A percentile compares a stretch with the other conserved stretches of the same genome.
phyloP scores from a whole-genome alignment of 1,139 yeast species.

The Lodderomyces beijingensis region DNA sequence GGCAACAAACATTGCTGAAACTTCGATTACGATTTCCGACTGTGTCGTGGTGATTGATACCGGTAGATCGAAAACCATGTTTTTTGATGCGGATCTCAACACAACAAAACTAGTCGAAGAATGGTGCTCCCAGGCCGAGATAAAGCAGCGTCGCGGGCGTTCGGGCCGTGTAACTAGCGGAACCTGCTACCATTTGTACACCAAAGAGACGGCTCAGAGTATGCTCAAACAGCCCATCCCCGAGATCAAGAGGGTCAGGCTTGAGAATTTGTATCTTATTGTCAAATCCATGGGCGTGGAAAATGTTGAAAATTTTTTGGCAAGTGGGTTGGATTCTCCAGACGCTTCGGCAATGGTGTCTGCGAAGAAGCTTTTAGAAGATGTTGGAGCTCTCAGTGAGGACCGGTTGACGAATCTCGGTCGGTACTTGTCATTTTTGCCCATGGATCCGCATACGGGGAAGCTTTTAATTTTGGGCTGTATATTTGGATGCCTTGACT shows the following conservation, averaged over 20 bases:
- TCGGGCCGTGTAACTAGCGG: slow-evolving; percentile 95
- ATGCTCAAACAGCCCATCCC: slow-evolving; percentile 81
- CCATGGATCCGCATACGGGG: slow-evolving; percentile 84
- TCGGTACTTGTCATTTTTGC: slow-evolving; percentile 72
- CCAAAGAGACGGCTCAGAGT: slow-evolving; percentile 51
- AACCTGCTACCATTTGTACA: slow-evolving; percentile 73
- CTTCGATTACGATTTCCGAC: slow-evolving; percentile 90
- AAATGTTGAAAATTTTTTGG: slow-evolving; percentile 64
- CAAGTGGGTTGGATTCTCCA: slow-evolving; percentile 82
- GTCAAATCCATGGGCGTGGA: slow-evolving; percentile 87
- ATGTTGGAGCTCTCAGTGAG: slow-evolving; percentile 64
- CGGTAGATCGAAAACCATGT: slow-evolving; percentile 78
- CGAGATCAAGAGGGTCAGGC: slow-evolving; percentile 77
- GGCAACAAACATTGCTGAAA: slow-evolving; percentile 84
- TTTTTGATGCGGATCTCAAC: slow-evolving; percentile 62
- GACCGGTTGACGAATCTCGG: slow-evolving; percentile 74
- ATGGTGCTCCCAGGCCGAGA: slow-evolving; percentile 91
- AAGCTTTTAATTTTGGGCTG: slow-evolving; percentile 76
- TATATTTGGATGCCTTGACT: slow-evolving; percentile 78
- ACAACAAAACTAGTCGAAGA: slow-evolving; percentile 70
- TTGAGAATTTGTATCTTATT: slow-evolving; percentile 76
- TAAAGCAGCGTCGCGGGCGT: slow-evolving; percentile 92
- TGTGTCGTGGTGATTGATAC: slow-evolving; percentile 88
- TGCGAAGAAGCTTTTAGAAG: slow-evolving; percentile 58
- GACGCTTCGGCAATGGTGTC: slow-evolving; percentile 51